Evolutionary conservation across 2,329 filamentous ascomycete species (phyloP).

Genomic region (Monosporascus cannonballus): DNA sequence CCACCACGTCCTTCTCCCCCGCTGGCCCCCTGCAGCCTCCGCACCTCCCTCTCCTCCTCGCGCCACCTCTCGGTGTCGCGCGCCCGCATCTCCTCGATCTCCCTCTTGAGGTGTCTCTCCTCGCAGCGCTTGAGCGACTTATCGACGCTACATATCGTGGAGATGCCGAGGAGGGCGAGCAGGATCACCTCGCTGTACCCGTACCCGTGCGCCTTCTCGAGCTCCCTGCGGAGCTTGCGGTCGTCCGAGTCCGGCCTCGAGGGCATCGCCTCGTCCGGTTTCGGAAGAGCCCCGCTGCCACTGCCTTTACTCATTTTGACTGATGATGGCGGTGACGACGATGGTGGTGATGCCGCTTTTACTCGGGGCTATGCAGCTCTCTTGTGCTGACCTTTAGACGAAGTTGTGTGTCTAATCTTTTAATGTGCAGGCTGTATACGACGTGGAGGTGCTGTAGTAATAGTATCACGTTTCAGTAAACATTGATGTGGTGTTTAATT

Average conservation of each 20-base stretch:
- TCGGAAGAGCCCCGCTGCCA: conserved; percentile 1
- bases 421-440: background rate
- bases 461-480: background rate
- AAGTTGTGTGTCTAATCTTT: too few species aligned
- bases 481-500: background rate
- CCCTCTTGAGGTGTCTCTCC: conserved; percentile 24
- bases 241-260: conserved; percentile 33
- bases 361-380: background rate
- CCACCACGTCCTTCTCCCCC: background rate
- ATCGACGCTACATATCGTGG: conserved; percentile 35
- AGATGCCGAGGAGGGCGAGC: conserved; percentile 26
- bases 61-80: conserved; percentile 13
- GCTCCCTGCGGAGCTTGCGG: conserved; percentile 29
- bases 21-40: conserved; percentile 2
- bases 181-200: conserved; percentile 30
- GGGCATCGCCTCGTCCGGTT: conserved; percentile 26
- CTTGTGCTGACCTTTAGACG: background rate
- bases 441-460: background rate
- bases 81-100: conserved; percentile 11
- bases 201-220: conserved; percentile 36
- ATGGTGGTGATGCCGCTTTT: background rate
- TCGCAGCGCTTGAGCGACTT: conserved; percentile 29
- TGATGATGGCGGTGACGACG: background rate
- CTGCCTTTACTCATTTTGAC: conserved; percentile 1
- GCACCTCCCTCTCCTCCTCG: conserved; percentile 7